Conservation (phyloP, 1,284 basidiomycete genomes). For the Rhizoctonia solani region DNA sequence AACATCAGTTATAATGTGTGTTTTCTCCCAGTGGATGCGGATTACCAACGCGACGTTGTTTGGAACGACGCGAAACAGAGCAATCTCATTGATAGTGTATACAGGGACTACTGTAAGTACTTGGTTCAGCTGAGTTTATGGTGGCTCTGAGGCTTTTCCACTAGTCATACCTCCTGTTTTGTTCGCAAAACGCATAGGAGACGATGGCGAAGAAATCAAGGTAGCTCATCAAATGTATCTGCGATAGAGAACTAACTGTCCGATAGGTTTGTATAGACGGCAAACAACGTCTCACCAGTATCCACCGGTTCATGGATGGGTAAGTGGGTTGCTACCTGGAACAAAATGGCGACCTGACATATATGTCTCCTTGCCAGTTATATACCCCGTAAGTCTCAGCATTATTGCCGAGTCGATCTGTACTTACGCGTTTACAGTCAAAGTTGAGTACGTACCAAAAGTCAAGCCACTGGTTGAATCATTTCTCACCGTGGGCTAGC, state of each 20-base stretch:
- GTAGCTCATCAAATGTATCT: conserved; percentile 5
- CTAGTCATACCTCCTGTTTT: conserved; percentile 8
- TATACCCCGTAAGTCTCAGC: conserved; percentile 28
- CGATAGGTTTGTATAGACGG: conserved; percentile 37
- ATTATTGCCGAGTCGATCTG: not conserved
- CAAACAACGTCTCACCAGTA: conserved; percentile 40
- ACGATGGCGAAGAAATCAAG: conserved; percentile 33
- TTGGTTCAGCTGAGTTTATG: conserved; percentile 65
- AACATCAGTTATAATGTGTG: not conserved
- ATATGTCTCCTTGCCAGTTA: not conserved
- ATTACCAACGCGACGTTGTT: conserved; percentile 56
- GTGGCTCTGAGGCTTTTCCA: not conserved
- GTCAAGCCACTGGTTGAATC: too few relatives aligned
- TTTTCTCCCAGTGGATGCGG: conserved; percentile 17
- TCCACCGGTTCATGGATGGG: conserved; percentile 37
- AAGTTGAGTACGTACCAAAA: conserved; percentile 11
- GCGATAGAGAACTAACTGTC: not conserved
- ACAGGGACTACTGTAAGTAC: conserved; percentile 71
- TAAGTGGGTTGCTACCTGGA: not conserved
- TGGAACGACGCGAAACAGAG: conserved; percentile 72
- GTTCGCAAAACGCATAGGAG: conserved; percentile 17
- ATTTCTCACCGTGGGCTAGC: not conserved
- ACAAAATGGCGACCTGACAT: not conserved
- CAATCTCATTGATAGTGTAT: conserved; percentile 74
- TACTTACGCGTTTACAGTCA: not conserved